A percentile compares a stretch with the other conserved stretches of the same genome.
Evolutionary conservation across 2,329 filamentous ascomycete genomes (phyloP).

Genomic region (Didymellaceae sp.): DNA sequence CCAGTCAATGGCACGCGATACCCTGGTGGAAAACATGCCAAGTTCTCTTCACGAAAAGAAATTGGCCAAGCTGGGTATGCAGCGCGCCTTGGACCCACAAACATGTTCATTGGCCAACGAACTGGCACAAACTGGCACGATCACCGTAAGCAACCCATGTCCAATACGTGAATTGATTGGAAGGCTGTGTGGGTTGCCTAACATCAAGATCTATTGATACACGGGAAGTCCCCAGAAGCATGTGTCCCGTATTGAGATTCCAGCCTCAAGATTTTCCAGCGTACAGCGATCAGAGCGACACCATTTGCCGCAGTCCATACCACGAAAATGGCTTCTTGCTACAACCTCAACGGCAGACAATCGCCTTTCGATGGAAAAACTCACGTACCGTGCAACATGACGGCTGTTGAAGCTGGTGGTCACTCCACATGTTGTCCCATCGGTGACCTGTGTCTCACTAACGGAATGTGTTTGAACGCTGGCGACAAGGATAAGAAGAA

Average conservation of each 20-base stretch:
- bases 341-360: not conserved
- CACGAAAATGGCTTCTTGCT: conserved; percentile 1
- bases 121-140: not conserved
- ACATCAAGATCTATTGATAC: not conserved
- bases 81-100: not conserved
- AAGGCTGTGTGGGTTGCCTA: conserved; percentile 8
- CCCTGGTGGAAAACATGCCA: not conserved
- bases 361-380: not conserved
- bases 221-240: not conserved
- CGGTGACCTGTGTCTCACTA: conserved; percentile 19
- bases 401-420: conserved; percentile 12
- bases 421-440: conserved; percentile 17
- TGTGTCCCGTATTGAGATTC: not conserved
- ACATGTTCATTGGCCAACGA: not conserved
- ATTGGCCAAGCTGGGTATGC: not conserved
- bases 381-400: conserved; percentile 18
- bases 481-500: conserved; percentile 5
- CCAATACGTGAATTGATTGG: not conserved
- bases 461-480: conserved; percentile 16
- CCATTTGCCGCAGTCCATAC: not conserved
- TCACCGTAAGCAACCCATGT: not conserved
- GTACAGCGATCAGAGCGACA: too few species aligned
- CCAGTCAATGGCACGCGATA: not conserved
- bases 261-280: too few species aligned
- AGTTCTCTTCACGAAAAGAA: not conserved